Evolutionary conservation across 2,329 filamentous ascomycete species (phyloP), one percentile per base, ranked within the genome.

Genomic region (Geosmithia flava): DNA sequence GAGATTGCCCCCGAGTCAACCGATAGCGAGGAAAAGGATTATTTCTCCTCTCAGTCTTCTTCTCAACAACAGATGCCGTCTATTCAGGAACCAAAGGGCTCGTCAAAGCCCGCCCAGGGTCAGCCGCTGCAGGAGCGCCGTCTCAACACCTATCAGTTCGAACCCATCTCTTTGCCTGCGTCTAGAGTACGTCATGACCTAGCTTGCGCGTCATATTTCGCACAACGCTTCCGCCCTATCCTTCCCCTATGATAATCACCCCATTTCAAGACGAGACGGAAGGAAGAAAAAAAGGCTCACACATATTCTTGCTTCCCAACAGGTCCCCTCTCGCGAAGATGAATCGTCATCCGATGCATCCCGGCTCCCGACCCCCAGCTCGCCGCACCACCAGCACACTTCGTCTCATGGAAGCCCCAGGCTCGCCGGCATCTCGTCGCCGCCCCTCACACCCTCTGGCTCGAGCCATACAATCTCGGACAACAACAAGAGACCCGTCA

Each of bases 61-160:
- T n/a, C 33, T 37, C 47, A 63, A 63, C 45, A 67, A 69, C 10
- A 37, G 52, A 66, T 72, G 45, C 71, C 23, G 8, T 27, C 72
- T 6, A 66, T 70, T 17, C 81, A 87, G 49, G 78, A 90, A 59
- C 71, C 94, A 49, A 78, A 77, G 54, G 81, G 80, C 51, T 69
- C 95, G 52, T 82, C 85, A 46, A 78, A 81, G 55, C 82, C 80
- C 20, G 70, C 95, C 23, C 84, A 88, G 54, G 80, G 80, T 52
- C 76, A 81, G 44, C 80, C 83, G 56, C 74, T 95, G 52, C 90
- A 96, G 68, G 84, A 90, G 57, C 77, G 81, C 49, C 80, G 90
- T 53, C 80, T 95, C 72, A 85, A 85, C 61, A 87, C 89, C 61
- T 95, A 88, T 66, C 82, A 85, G 42, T 97, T 90, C 59, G 90